phyloP scores from a whole-genome alignment of 306 rosid genomes.

The Prunus mira region DNA sequence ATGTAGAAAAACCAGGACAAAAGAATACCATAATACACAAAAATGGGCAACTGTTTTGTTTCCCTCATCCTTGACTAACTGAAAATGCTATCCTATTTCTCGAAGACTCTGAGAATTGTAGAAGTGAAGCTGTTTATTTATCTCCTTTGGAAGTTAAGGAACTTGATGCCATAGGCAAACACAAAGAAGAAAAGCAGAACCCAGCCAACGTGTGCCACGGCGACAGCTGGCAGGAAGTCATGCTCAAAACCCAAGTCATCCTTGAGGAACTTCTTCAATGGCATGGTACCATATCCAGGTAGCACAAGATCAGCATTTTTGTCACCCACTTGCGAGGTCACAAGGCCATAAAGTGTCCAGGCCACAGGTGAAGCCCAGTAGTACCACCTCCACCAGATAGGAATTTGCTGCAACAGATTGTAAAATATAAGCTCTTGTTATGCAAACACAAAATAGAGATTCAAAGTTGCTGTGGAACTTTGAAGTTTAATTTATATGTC shows the following conservation, averaged over 20 bases:
- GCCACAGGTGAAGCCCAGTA: conserved; percentile 50
- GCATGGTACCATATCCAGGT: conserved; percentile 27
- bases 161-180: conserved; percentile 64
- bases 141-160: conserved; percentile 61
- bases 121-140: not conserved
- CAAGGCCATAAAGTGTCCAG: conserved; percentile 47
- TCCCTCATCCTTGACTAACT: not conserved
- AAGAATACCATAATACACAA: not conserved
- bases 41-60: not conserved
- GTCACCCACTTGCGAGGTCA: conserved; percentile 43
- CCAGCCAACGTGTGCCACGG: conserved; percentile 43
- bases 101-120: not conserved
- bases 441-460: not conserved
- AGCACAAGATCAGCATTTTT: conserved; percentile 13
- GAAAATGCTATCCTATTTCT: not conserved
- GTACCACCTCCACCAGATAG: conserved; percentile 60
- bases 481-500: not conserved
- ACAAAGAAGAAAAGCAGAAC: conserved; percentile 47
- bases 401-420: conserved; percentile 31
- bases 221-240: conserved; percentile 45
- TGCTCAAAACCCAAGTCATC: conserved; percentile 38
- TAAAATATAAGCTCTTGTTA: not conserved
- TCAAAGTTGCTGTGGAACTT: not conserved
- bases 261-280: conserved; percentile 40
- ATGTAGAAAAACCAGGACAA: conserved; percentile 1